A percentile compares a stretch with the other conserved stretches of the same genome.
phyloP scores from a whole-genome alignment of 306 rosid genomes.

The Ceratonia siliqua region DNA sequence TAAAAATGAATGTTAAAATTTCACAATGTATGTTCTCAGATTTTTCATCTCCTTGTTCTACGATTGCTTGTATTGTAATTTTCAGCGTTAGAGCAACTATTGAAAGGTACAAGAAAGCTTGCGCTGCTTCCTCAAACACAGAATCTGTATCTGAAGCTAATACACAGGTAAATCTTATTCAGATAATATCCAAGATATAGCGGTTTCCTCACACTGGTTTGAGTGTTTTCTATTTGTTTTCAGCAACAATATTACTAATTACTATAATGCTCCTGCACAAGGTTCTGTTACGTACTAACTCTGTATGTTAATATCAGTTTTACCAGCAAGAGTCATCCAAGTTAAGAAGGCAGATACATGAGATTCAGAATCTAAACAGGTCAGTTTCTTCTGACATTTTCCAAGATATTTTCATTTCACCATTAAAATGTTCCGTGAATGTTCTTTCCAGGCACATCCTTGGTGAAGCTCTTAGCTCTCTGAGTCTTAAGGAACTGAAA shows the following conservation, averaged over 20 bases:
- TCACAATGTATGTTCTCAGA: neutral
- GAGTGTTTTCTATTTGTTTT: too few relatives aligned
- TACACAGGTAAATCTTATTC: conserved; percentile 55
- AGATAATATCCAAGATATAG: neutral
- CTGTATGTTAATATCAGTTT: conserved; percentile 48
- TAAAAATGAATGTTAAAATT: too few relatives aligned
- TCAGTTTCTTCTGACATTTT: conserved; percentile 2
- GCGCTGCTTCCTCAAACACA: conserved; percentile 59
- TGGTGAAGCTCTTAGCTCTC: conserved; percentile 81
- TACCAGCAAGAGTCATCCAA: conserved; percentile 94
- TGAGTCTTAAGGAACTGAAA: conserved; percentile 79
- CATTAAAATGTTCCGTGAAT: neutral
- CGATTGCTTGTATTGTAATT: neutral
- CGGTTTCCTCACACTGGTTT: too few relatives aligned
- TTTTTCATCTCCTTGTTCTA: neutral
- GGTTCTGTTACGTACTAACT: conserved; percentile 12
- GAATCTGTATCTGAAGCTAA: conserved; percentile 84
- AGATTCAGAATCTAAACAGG: conserved; percentile 86
- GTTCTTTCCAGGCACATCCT: conserved; percentile 63
- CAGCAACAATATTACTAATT: too few relatives aligned
- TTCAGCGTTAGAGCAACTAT: conserved; percentile 89
- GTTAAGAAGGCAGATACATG: conserved; percentile 80
- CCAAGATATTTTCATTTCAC: neutral
- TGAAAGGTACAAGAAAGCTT: conserved; percentile 90
- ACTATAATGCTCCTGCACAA: neutral